Base-by-base conservation (phyloP, 768 basidiomycete genomes). In the Kwoniella bestiolae region DNA sequence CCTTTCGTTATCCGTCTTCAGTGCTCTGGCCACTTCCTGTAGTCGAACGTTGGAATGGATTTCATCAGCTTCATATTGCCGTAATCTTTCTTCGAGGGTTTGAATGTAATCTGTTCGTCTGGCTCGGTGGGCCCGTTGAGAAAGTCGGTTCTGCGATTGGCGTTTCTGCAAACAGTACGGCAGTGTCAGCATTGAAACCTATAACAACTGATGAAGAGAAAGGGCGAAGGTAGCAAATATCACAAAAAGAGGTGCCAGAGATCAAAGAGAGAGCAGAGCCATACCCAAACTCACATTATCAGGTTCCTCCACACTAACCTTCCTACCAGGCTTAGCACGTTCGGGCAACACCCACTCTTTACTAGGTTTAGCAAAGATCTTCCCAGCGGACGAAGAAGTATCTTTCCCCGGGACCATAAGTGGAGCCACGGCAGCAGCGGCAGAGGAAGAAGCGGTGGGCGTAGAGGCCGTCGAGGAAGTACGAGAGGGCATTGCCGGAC, bases 271-370 rank as follows among this genome's bases (percentile, higher is more conserved):
- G 53, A 9, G 26, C 41, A 23, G 21, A 31, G 14, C 9, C 12
- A 9, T 18, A 41, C 8, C 34, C 25, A 50, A 9, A 73, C 76
- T 70, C 72, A 77, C 76, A 45, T 71, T 69, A 47, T 77, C 76
- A 9, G 74, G 76, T 52, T 77, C 73, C 44, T 74, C 76, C 16
- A 52, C 65, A 12, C 65, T 65, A 50, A 75, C 72, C 51, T 80
- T 80, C 32, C 79, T 60, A 16, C 79, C 79, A 1, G 79, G 79
- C 58, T 80, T 80, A 1, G 79, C 78, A 5, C 79, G 63, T 52
- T 80, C 76, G 26, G 79, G 79, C n/a, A 80, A 45, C 1, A 80
- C 78, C 79, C 79, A 80, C 62, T 80, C 77, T 32, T 79, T 79
- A 31, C 69, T 76, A 7, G 79, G 77, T 50, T 76, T 77, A 2